phyloP scores from a whole-genome alignment of 352 stramenopile species.

The Pythium aristosporum region DNA sequence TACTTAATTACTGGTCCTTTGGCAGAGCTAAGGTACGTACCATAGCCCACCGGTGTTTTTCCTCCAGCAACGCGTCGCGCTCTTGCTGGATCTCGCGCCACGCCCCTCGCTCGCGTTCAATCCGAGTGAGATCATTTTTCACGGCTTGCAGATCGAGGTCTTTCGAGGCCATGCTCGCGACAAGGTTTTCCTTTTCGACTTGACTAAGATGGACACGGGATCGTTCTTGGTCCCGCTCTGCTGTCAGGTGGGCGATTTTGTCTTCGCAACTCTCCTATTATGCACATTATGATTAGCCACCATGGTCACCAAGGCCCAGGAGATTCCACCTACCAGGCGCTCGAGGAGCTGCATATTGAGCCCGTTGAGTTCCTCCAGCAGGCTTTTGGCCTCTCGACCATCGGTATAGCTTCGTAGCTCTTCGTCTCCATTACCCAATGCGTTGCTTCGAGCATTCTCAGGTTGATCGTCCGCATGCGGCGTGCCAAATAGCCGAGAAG shows the following conservation, averaged over 20 bases:
- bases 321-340: conserved; percentile 47
- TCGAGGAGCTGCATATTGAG: conserved; percentile 86
- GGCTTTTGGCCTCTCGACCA: conserved; percentile 53
- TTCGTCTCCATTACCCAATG: conserved; percentile 17
- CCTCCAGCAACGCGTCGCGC: conserved; percentile 70
- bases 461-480: background rate
- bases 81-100: conserved; percentile 82
- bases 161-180: conserved; percentile 44
- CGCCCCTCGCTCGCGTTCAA: conserved; percentile 70
- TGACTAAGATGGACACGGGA: conserved; percentile 59
- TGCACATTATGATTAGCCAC: background rate
- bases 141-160: conserved; percentile 48
- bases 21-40: conserved; percentile 23
- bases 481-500: conserved; percentile 71
- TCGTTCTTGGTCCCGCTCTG: conserved; percentile 74
- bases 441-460: background rate
- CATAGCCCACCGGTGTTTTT: conserved; percentile 86
- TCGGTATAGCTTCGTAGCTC: conserved; percentile 26
- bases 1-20: background rate
- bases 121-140: conserved; percentile 58
- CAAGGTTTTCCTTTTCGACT: conserved; percentile 68
- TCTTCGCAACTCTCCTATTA: conserved; percentile 74
- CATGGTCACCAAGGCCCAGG: background rate
- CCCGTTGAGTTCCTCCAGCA: conserved; percentile 80
- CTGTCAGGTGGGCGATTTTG: conserved; percentile 63